phyloP scores from a whole-genome alignment of 257 asterid species.

The Rauvolfia tetraphylla region DNA sequence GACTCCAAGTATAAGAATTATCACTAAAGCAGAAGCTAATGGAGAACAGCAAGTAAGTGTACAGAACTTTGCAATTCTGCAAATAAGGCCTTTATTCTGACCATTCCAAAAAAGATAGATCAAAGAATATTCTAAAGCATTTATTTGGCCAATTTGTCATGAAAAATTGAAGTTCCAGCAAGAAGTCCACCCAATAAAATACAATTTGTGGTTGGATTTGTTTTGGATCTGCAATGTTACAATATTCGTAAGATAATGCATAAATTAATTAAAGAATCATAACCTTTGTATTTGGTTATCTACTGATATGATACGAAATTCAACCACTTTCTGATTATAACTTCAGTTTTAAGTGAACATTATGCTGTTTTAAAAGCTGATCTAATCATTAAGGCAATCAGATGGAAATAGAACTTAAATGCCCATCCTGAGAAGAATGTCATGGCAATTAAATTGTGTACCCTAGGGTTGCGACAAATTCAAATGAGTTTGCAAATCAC shows the following conservation, averaged over 20 bases:
- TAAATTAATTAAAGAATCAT: background rate
- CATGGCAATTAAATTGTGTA: background rate
- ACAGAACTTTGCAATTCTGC: background rate
- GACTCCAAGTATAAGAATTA: background rate
- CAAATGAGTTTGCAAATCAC: background rate
- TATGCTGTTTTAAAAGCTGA: background rate
- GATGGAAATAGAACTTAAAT: background rate
- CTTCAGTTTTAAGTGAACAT: background rate
- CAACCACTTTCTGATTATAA: background rate
- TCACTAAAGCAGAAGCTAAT: slow-evolving; percentile 5
- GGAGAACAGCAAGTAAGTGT: background rate
- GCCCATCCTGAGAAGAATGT: background rate
- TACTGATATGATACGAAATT: background rate
- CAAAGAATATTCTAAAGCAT: background rate
- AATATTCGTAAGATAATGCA: background rate
- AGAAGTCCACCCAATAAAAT: background rate
- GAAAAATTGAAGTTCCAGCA: background rate
- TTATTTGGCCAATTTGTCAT: background rate
- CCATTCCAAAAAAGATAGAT: background rate
- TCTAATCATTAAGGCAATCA: background rate
- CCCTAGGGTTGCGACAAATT: background rate
- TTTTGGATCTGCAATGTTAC: background rate
- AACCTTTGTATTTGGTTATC: background rate
- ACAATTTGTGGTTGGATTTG: background rate
- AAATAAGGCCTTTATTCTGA: background rate